phyloP scores from a whole-genome alignment of 306 rosid species.

The Corylus avellana region DNA sequence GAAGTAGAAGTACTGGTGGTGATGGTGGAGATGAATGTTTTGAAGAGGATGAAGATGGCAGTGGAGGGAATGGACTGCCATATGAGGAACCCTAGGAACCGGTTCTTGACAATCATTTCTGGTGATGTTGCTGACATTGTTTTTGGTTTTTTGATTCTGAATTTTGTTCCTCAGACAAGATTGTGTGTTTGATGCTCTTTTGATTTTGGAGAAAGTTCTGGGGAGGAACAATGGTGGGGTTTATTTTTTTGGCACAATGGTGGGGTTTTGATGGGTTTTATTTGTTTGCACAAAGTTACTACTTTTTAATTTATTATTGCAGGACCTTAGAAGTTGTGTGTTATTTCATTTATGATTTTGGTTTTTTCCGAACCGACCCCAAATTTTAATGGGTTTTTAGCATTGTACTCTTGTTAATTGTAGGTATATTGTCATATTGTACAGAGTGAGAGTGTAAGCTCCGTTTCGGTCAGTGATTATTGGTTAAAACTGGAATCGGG shows the following conservation, averaged over 20 bases:
- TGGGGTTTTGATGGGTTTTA: not conserved
- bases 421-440: too few species aligned
- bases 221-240: not conserved
- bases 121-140: constrained; percentile 27
- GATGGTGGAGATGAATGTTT: constrained; percentile 30
- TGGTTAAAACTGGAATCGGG: too few species aligned
- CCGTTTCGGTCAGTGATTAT: too few species aligned
- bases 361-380: not conserved
- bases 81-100: constrained; percentile 68
- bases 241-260: not conserved
- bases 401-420: not conserved
- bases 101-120: constrained; percentile 49
- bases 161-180: not conserved
- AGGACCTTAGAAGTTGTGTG: not conserved
- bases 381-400: not conserved
- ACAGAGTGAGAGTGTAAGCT: too few species aligned
- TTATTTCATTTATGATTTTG: not conserved
- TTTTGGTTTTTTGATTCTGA: not conserved
- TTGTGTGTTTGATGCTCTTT: not conserved
- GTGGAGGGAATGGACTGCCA: constrained; percentile 94
- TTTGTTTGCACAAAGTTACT: not conserved
- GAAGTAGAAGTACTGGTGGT: constrained; percentile 2
- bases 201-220: not conserved
- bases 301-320: not conserved
- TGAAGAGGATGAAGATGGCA: constrained; percentile 51